Base-by-base conservation (phyloP, 192 early-diverging fungal species). In the Martensiomyces pterosporus region DNA sequence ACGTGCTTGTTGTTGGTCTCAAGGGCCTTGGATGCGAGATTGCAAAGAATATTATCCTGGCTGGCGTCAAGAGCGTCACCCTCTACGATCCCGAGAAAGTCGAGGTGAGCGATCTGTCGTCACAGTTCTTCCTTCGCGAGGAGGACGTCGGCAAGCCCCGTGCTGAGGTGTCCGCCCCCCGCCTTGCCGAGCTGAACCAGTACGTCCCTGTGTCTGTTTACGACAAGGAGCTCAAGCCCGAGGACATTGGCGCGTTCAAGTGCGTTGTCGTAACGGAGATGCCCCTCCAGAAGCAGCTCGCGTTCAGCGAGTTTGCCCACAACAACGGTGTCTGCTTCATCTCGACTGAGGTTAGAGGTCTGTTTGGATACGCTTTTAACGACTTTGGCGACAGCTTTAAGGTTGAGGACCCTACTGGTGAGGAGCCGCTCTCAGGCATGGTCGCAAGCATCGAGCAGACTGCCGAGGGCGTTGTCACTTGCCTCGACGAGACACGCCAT, bases 51-150 rank as follows among this genome's bases (percentile, higher is more conserved):
- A 84, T 99, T 19, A 81, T 97, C 48, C 84, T 99, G 26, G 97
- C 97, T 27, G 97, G 97, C 43, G 97, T 99, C 47, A 99, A 99
- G 77, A 95, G 92, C 58, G 97, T 99, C 16, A 93, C 92, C 8
- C 70, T 99, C 17, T 85, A 93, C 60, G 97, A 99, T 65, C 82
- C 88, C 24, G 80, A 75, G 39, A 75, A 81, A 19, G 84, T 84
- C 21, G 64, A 83, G 51, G 53, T 93, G 17, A 60, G 80, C 17
- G 97, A 99, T 69, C 77, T 99, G 52, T 91, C 94, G 14, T 46
- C 53, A 29, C 51, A 98, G 91, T 99, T 95, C 69, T 99, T 90
- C 79, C 67, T 99, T 17, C 79, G 67, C 36, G 59, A 77, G 23
- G 83, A 79, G 5, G 93, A 99, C 57, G 58, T 97, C 50, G 94